Evolutionary conservation across 495 filamentous ascomycete genomes (phyloP).

Genomic region (Viridothelium virens): DNA sequence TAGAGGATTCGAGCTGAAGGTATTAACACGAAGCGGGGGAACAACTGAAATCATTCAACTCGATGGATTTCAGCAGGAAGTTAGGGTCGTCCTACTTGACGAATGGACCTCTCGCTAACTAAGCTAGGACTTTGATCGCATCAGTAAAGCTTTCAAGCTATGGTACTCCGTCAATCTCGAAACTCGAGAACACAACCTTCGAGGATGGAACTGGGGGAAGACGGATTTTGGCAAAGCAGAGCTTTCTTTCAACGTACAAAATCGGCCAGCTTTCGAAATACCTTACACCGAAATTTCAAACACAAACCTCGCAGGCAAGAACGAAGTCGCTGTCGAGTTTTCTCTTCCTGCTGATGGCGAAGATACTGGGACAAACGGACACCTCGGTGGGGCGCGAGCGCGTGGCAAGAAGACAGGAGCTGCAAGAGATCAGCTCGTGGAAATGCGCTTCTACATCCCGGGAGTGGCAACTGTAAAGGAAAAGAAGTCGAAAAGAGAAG

Average conservation of each 20-base stretch:
- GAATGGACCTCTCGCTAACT: conserved; percentile 2
- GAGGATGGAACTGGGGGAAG: conserved; percentile 99
- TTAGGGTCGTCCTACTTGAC: conserved; percentile 32
- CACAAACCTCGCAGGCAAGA: conserved; percentile 94
- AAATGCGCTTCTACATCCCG: conserved; percentile 98
- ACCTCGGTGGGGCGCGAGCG: conserved; percentile 67
- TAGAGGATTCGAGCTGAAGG: conserved; percentile 86
- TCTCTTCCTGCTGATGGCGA: conserved; percentile 57
- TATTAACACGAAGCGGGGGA: conserved; percentile 70
- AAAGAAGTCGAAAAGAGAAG: conserved; percentile 47
- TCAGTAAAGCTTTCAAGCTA: conserved; percentile 84
- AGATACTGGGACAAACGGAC: conserved; percentile 62
- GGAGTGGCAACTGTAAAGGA: conserved; percentile 82
- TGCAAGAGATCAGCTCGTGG: conserved; percentile 84
- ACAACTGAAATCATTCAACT: conserved; percentile 62
- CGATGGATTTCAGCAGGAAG: conserved; percentile 91
- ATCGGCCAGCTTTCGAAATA: conserved; percentile 93
- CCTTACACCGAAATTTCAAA: conserved; percentile 97
- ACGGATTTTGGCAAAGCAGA: conserved; percentile 94
- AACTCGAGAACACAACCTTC: conserved; percentile 82
- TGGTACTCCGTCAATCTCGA: conserved; percentile 94
- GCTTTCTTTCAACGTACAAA: conserved; percentile 92
- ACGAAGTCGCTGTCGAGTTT: conserved; percentile 96
- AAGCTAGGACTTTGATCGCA: conserved; percentile 73
- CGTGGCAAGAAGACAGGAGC: conserved; percentile 83